Percentiles rank a stretch among this genome's conserved stretches.
phyloP scores from a whole-genome alignment of 2,329 filamentous ascomycete genomes.

The Curvularia eragrostidis region DNA sequence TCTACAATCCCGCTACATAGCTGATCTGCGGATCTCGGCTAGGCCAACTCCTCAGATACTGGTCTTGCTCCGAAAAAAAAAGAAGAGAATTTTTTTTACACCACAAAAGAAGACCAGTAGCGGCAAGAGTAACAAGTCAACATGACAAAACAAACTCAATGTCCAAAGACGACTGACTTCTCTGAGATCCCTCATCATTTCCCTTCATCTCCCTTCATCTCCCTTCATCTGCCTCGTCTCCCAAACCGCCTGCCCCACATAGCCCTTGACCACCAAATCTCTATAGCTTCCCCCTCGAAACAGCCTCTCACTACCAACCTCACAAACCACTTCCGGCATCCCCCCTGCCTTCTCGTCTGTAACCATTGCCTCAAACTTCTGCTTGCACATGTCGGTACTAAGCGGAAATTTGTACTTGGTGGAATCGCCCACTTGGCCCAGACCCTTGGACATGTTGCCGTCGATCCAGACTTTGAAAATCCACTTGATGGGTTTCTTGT shows the following conservation, averaged over 20 bases:
- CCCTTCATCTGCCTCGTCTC: conserved; percentile 10
- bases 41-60: no score
- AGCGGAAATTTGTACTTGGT: background rate
- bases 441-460: background rate
- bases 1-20: no score
- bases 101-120: no score
- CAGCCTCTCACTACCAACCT: background rate
- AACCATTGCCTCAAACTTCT: background rate
- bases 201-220: background rate
- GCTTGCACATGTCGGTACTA: background rate
- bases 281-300: conserved; percentile 3
- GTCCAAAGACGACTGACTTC: no score
- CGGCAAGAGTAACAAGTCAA: background rate
- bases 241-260: background rate
- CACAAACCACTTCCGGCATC: conserved; percentile 1
- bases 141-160: background rate
- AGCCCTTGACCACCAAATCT: background rate
- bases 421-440: background rate
- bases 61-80: no score
- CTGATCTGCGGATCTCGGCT: no score
- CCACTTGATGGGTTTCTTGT: conserved; percentile 10
- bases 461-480: conserved; percentile 6
- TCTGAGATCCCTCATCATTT: no score
- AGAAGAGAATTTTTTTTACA: no score
- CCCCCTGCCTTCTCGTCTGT: background rate